Evolutionary conservation across 495 filamentous ascomycete species (phyloP).

Genomic region (Xylaria flabelliformis): DNA sequence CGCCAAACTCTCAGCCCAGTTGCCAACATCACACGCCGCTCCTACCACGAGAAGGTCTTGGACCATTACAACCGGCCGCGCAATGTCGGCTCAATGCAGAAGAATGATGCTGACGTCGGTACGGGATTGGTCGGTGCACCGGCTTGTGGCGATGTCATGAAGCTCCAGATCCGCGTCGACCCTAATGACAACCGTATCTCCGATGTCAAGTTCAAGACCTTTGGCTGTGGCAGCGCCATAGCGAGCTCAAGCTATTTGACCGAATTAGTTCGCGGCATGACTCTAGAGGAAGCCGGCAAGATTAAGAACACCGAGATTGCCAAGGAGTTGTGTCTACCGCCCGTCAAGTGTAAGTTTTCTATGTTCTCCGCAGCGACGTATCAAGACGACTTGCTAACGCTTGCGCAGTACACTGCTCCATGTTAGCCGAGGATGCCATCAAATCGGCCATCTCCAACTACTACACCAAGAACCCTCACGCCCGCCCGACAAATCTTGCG

Average conservation of each 20-base stretch:
- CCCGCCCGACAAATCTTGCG: slow-evolving; percentile 72
- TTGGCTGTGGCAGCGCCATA: slow-evolving; percentile 96
- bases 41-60: slow-evolving; percentile 72
- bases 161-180: slow-evolving; percentile 97
- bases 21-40: slow-evolving; percentile 50
- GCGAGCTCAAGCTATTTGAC: slow-evolving; percentile 89
- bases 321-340: slow-evolving; percentile 92
- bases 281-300: slow-evolving; percentile 87
- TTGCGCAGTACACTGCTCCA: slow-evolving; percentile 87
- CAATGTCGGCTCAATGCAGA: slow-evolving; percentile 92
- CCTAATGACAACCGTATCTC: slow-evolving; percentile 85
- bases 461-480: slow-evolving; percentile 90
- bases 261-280: slow-evolving; percentile 93
- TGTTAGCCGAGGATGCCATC: slow-evolving; percentile 99
- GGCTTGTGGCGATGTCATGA: slow-evolving; percentile 95
- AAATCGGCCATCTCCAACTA: slow-evolving; percentile 99
- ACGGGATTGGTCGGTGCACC: slow-evolving; percentile 97
- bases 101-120: slow-evolving; percentile 86
- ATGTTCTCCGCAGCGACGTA: background rate
- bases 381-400: slow-evolving; percentile 27
- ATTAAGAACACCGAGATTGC: slow-evolving; percentile 97
- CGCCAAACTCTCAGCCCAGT: slow-evolving; percentile 47
- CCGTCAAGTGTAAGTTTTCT: slow-evolving; percentile 80
- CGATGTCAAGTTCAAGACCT: slow-evolving; percentile 98
- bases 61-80: slow-evolving; percentile 94